Evolutionary conservation across 306 rosid species (phyloP), one percentile per base, ranked within the genome.

Genomic region (Begonia loranthoides): DNA sequence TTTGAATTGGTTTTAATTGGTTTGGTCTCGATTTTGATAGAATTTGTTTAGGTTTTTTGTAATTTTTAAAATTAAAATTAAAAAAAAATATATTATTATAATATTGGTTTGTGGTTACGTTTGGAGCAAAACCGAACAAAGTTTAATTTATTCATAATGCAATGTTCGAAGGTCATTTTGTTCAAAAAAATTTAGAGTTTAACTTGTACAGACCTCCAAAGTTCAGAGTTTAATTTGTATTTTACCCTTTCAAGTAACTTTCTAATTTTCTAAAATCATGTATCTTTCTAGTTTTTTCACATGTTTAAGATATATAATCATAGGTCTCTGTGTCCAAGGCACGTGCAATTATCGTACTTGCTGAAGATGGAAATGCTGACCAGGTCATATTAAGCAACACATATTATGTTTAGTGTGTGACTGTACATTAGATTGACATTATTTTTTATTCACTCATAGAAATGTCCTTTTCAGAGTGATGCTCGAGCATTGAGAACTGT

Each of bases 321-420:
- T 28, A 87, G 94, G 96, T 87, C 38, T 87, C 90, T 21, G 94
- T 87, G 66, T 87, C 96, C 36, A 87, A 87, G 76, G 96, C 96
- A 50, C 90, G 94, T 57, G 84, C 90, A 41, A 78, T 87, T 61
- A 75, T 87, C 60, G 89, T 87, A 70, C 83, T 87, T 56, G 96
- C 96, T 54, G 94, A 75, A 57, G 96, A 87, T 70, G 96, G 94
- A 64, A 87, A 83, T 67, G 94, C 96, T 68, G 96, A 87, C 76
- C 94, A 83, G 89, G 96, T 83, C 64, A 66, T 63, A 58, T 36
- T 57, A 52, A 66, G 53, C 61, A 57, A 57, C 52, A 10, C 12
- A 7, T 38, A 54, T 28, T 62, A 10, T 71, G 52, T 45, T 59
- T 36, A 15, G 55, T 69, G 64, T 48, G 49, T 49, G 39, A 58